Base-by-base conservation (phyloP, 257 asterid genomes). In the Nicotiana tabacum region DNA sequence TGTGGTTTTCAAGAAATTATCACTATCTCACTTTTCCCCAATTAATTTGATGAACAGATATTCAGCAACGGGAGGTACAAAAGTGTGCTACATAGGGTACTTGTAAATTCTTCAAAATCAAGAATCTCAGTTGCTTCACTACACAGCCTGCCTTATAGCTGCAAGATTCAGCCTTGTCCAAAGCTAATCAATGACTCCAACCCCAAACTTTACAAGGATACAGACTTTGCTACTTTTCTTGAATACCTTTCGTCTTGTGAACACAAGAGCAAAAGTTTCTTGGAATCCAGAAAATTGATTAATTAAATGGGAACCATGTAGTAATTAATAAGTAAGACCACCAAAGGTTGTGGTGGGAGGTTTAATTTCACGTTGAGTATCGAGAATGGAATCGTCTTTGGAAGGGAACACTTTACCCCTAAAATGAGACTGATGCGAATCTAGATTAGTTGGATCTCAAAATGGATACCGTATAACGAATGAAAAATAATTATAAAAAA, bases 11-110 rank as follows among this genome's bases (percentile, higher is more conserved):
- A 32, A 32, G 1, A 27, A 67, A 37, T 81, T 11, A 1, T 24
- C 33, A 37, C 67, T 11, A 2, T 24, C 33, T 46, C 29, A 66
- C 10, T 35, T 10, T 17, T 30, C 5, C 60, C 24, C 1, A 33
- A 15, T 24, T 2, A 5, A 9, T 51, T 74, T 78, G n/a, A 4
- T 82, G 60, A 60, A 2, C 86, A 87, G 90, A 87, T 87, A 67
- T 81, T 85, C n/a, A 87, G 90, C 90, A 87, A 87, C 9, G 90
- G 90, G 2, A 87, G 77, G 64, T 87, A 87, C 84, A 85, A 87
- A 66, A 87, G 90, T n/a, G 90, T 87, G 80, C 66, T 87, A 12
- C 90, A 87, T 70, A 83, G 90, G 62, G 90, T 87, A 33, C 65
- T 87, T 16, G 90, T 83, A 10, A 87, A 87, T 77, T 85, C 88